Evolutionary conservation across 768 basidiomycete species (phyloP).

Genomic region (Sistotremastrum niveocremeum): DNA sequence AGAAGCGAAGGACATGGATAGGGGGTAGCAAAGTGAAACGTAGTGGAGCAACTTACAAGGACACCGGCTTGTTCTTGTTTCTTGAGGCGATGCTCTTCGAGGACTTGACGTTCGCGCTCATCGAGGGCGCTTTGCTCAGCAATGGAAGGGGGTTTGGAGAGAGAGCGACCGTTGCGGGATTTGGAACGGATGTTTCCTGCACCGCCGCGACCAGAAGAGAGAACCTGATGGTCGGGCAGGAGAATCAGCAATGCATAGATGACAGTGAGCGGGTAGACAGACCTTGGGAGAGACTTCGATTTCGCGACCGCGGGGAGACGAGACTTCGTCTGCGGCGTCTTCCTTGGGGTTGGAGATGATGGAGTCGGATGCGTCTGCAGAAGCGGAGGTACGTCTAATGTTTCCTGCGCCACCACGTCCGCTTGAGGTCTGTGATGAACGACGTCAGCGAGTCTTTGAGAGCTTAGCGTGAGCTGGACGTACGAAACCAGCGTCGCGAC

Average conservation of each 20-base stretch:
- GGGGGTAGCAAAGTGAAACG: too few species aligned
- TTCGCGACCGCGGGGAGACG: conserved; percentile 50
- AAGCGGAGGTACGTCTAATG: conserved; percentile 36
- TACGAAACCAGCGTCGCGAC: conserved; percentile 37
- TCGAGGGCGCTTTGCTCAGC: too few species aligned
- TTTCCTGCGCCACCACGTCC: conserved; percentile 63
- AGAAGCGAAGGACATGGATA: too few species aligned
- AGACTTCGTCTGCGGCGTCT: conserved; percentile 42
- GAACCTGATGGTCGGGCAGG: conserved; percentile 19
- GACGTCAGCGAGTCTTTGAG: not conserved
- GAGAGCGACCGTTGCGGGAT: conserved; percentile 34
- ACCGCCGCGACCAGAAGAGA: conserved; percentile 66
- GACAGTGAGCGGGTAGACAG: conserved; percentile 14
- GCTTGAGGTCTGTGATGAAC: conserved; percentile 30
- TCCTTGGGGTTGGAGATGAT: conserved; percentile 11
- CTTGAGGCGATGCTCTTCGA: too few species aligned
- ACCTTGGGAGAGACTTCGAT: conserved; percentile 12
- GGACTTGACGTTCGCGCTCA: too few species aligned
- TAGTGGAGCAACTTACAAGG: too few species aligned
- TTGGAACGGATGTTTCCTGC: conserved; percentile 76
- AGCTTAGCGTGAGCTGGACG: conserved; percentile 14
- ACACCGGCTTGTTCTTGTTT: too few species aligned
- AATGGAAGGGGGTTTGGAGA: conserved; percentile 1
- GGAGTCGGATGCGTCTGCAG: conserved; percentile 23
- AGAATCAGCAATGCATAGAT: conserved; percentile 17